Evolutionary conservation across 2,329 filamentous ascomycete species (phyloP), one percentile per base, ranked within the genome.

Genomic region (Aspergillus sp.): DNA sequence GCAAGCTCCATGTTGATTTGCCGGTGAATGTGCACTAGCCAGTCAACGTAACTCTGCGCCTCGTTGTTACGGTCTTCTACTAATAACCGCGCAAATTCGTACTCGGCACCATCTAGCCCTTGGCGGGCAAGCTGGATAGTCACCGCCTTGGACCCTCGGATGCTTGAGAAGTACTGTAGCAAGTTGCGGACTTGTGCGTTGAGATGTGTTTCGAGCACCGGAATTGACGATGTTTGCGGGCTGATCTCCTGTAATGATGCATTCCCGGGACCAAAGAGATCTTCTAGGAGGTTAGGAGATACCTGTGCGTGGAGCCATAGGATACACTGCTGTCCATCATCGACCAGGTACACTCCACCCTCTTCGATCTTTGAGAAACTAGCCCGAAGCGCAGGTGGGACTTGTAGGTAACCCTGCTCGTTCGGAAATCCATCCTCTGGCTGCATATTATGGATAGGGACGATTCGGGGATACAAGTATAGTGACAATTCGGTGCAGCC

Each of bases 51-150:
- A 72, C 90, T 96, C 77, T 96, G 93, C 37, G 95, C 95, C 78
- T 99, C 95, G 66, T 96, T 96, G 74, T 98, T 98, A 64, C 95
- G 85, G 71, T 99, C 95, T 77, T 99, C 95, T 33, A 96, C 87
- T 64, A 99, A 76, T 76, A 96, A 81, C 53, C 93, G 82, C 7
- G 95, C 95, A 79, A 98, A 99, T 75, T 99, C 95, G 69, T 92
- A 98, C 75, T 99, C 95, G 3, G 93, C 91, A 1, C 95, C 95
- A 70, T 99, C 95, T 4, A 98, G 82, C 0, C 93, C 93, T 75
- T 98, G 95, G 58, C 95, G 80, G 7, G 95, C 95, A 48, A 99
- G 82, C 76, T 98, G 95, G 48, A 99, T 84, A 1, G 91, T 91
- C 59, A 96, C 79, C 20, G 90, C 91, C 78, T 97, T 98, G 60